Percentiles rank a stretch among this genome's conserved stretches.
These are phyloP conservation scores for Xylariaceae sp. DNA, from an alignment of 2,329 filamentous ascomycete genomes.

Conservation along the genomic window DNA sequence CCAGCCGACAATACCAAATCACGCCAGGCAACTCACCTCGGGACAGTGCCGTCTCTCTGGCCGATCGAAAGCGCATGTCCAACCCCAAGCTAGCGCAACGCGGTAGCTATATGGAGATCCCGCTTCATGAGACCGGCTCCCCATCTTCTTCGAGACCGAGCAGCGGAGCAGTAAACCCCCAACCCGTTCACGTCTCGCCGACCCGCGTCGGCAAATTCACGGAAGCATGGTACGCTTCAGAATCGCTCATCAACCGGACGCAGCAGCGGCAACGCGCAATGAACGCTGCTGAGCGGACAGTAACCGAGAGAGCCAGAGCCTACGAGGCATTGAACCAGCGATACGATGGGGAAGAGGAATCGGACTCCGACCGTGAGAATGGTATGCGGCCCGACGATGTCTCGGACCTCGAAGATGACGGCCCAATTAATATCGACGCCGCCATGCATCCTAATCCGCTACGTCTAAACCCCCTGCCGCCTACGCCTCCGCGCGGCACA, in stretches of 20 bases:
- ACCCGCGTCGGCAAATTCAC: constrained; percentile 55
- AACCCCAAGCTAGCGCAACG: constrained; percentile 44
- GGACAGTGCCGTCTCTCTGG: constrained; percentile 50
- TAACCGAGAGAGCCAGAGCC: constrained; percentile 26
- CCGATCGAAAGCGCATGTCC: constrained; percentile 56
- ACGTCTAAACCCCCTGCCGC: constrained; percentile 51
- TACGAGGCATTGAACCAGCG: constrained; percentile 56
- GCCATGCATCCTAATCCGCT: constrained; percentile 58
- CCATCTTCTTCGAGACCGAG: constrained; percentile 33
- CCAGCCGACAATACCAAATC: constrained; percentile 62
- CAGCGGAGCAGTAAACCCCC: constrained; percentile 23
- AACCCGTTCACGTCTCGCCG: constrained; percentile 41
- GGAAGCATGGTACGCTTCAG: constrained; percentile 61
- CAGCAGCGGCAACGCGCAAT: constrained; percentile 56
- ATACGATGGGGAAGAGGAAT: constrained; percentile 41
- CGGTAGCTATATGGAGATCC: constrained; percentile 57
- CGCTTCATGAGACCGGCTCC: constrained; percentile 49
- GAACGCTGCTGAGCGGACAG: constrained; percentile 42
- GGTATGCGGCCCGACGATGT: constrained; percentile 41
- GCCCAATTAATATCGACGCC: constrained; percentile 37
- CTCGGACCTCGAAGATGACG: constrained; percentile 49
- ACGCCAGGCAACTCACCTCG: constrained; percentile 50
- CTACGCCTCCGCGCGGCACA: constrained; percentile 25
- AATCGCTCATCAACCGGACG: constrained; percentile 60
- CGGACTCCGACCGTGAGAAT: constrained; percentile 35